phyloP scores from a whole-genome alignment of 1,284 basidiomycete species.

The Hemileia vastatrix region DNA sequence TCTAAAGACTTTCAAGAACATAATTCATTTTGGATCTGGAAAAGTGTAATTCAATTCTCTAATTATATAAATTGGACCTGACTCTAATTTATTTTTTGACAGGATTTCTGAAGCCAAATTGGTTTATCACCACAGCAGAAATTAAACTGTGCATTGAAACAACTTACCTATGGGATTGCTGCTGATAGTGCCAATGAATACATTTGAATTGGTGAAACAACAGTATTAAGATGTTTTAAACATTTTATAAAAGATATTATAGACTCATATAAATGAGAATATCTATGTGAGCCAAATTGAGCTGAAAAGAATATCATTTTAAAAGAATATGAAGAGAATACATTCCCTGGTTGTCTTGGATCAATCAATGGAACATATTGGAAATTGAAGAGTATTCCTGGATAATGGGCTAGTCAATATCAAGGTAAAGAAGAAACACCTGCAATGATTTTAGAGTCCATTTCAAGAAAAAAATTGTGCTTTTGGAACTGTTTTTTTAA shows the following conservation, averaged over 20 bases:
- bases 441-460: neutral
- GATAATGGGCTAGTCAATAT: neutral
- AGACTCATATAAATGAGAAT: neutral
- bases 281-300: neutral
- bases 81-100: too few relatives aligned
- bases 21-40: too few relatives aligned
- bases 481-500: neutral
- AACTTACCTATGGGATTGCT: neutral
- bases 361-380: neutral
- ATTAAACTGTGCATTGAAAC: neutral
- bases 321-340: neutral
- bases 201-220: neutral
- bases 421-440: neutral
- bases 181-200: neutral
- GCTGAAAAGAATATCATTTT: neutral
- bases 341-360: neutral
- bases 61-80: too few relatives aligned
- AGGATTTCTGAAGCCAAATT: neutral
- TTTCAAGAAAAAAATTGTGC: neutral
- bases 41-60: too few relatives aligned
- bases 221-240: neutral
- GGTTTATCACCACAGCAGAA: neutral
- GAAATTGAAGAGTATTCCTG: neutral
- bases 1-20: too few relatives aligned
- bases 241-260: neutral